Evolutionary conservation across 2,329 filamentous ascomycete species (phyloP), one percentile per base, ranked within the genome.

Genomic region (Apiospora hydei): DNA sequence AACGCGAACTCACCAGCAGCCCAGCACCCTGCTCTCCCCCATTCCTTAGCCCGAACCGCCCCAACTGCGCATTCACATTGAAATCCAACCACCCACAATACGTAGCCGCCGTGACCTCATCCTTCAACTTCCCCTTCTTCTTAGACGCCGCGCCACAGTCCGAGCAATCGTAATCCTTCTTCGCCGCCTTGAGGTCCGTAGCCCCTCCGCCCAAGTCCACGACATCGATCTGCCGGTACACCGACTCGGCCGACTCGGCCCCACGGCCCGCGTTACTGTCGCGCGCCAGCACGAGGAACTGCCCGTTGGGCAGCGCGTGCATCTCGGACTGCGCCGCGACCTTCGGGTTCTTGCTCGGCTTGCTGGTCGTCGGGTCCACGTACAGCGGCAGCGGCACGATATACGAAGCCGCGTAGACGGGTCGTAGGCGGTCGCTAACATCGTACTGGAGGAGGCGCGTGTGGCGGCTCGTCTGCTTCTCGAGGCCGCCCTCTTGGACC

Each of bases 301-400:
- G 90, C 0, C 86, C 88, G 10, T 87, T 84, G 2, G 87, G 87
- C 61, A 94, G 83, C 73, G 88, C 89, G 77, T 91, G 89, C 44
- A 94, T 88, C 78, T 94, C 92, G 1, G 89, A 92, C 80, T 94
- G 91, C 0, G 88, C 88, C 1, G 92, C 91, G 1, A 89, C 87
- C 71, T 85, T 78, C n/a, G 77, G 77, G 41, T 80, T 83, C 71
- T 79, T 79, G 24, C 85, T 84, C 21, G 85, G 82, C 66, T 87
- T 86, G 70, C 84, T 83, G 1, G 53, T 38, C 16, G 82, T 84
- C 10, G 85, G 84, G 76, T 90, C 86, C 5, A 81, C 79, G 76
- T 88, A 91, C 3, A 88, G 81, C 1, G 92, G 91, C 16, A 94
- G 84, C 5, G 88, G 87, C 4, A 94, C 90, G 3, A 92, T 88